Percentiles rank a stretch among this genome's conserved stretches.
These are phyloP conservation scores for Rosa multiflora DNA, from an alignment of 306 rosid species.

Conservation along the genomic window DNA sequence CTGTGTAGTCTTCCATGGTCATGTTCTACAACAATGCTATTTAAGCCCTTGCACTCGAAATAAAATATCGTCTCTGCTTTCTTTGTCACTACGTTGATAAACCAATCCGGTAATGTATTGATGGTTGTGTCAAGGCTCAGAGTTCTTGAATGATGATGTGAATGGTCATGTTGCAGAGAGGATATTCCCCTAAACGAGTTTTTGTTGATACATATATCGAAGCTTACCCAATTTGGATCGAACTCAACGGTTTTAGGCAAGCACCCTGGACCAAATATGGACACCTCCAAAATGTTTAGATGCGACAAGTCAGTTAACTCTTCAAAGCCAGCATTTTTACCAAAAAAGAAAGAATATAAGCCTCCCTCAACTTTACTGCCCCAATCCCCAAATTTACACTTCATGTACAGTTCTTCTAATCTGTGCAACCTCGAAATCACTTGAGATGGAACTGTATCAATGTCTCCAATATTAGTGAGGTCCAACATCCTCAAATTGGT, in stretches of 20 bases:
- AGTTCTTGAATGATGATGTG: not conserved
- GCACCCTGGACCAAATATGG: not conserved
- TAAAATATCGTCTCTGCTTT: slow-evolving; percentile 1
- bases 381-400: not conserved
- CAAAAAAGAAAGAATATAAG: not conserved
- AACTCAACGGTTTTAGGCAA: not conserved
- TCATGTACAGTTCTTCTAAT: not conserved
- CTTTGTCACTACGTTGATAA: not conserved
- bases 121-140: not conserved
- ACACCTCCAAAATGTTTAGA: not conserved
- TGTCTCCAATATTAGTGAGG: not conserved
- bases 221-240: not conserved
- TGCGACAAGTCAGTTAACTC: not conserved
- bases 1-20: not conserved
- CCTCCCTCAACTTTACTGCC: not conserved
- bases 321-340: not conserved
- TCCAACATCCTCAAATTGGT: not conserved
- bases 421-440: not conserved
- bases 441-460: not conserved
- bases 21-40: not conserved
- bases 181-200: too few species aligned
- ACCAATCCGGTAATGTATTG: not conserved
- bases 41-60: not conserved
- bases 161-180: too few species aligned
- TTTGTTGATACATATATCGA: slow-evolving; percentile 1